Base-by-base conservation (phyloP, 495 filamentous ascomycete genomes). In the Thermothielavioides terrestris region DNA sequence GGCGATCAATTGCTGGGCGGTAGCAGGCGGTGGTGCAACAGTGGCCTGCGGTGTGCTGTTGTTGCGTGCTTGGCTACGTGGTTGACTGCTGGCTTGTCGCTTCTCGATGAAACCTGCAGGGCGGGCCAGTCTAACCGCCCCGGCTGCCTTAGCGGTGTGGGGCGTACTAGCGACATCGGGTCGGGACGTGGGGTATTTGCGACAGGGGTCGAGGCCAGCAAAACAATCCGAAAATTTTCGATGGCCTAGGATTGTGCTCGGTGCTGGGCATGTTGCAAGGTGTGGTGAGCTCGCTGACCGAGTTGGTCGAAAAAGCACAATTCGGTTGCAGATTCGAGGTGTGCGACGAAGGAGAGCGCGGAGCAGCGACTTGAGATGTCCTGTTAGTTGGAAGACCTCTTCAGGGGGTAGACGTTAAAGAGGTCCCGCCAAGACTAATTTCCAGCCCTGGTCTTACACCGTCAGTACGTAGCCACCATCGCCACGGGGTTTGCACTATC, bases 1-100 rank as follows among this genome's bases (percentile, higher is more conserved):
- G 23, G 27, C 18, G 22, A 20, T 9, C n/a, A 20, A 6, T n/a
- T n/a, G n/a, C n/a, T n/a, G n/a, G n/a, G n/a, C n/a, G n/a, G n/a
- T n/a, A n/a, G n/a, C n/a, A n/a, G n/a, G n/a, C n/a, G 45, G 26
- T 49, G 46, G 46, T 40, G 37, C 46, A 40, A 49, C 3, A 12
- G 30, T n/a, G n/a, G n/a, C n/a, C 36, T 42, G 46, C 25, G 25
- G 46, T 31, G n/a, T 42, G 2, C 35, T 48, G 43, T 34, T 41
- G 37, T 49, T 20, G 37, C 15, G 45, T 57, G 56, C 41, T 42
- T 53, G 55, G 58, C 68, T 66, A 72, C 68, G 68, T 72, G 68
- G 66, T 61, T 65, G 60, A 52, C 66, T 62, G 62, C 58, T 66
- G 65, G 66, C 63, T 62, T 60, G 50, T 58, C 52, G 55, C 38